These are phyloP conservation scores for Salvia sclarea DNA, from an alignment of 305 asterid species.

Conservation along the genomic window DNA sequence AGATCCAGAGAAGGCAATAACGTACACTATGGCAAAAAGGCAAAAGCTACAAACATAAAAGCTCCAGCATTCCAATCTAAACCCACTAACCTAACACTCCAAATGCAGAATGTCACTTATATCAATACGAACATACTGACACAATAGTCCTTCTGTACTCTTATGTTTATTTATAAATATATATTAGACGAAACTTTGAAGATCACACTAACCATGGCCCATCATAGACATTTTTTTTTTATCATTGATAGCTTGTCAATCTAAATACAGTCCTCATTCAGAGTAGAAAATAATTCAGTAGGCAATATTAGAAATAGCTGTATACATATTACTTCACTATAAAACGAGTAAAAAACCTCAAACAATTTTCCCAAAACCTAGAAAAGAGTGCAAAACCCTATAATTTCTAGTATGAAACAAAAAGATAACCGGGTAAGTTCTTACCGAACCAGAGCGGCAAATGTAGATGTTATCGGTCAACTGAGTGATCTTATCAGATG, in stretches of 20 bases:
- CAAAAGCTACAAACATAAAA: neutral
- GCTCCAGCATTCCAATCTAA: neutral
- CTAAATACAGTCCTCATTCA: neutral
- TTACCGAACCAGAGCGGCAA: slow-evolving; percentile 95
- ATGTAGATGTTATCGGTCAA: slow-evolving; percentile 80
- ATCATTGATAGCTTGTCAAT: neutral
- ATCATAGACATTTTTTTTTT: neutral
- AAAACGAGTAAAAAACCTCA: neutral
- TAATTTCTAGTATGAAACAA: neutral
- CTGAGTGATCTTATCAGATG: slow-evolving; percentile 90
- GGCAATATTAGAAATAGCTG: neutral
- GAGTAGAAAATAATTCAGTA: neutral
- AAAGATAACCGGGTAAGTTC: neutral
- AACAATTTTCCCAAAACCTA: neutral
- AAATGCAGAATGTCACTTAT: neutral
- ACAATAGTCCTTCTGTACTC: slow-evolving; percentile 4
- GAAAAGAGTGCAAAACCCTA: slow-evolving; percentile 15
- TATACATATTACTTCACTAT: neutral
- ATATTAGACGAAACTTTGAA: neutral
- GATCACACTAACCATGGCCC: neutral
- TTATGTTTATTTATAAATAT: neutral
- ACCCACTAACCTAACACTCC: neutral
- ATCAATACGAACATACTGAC: neutral
- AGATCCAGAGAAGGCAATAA: neutral
- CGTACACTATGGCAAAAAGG: neutral